Conservation (phyloP, 2,329 filamentous ascomycete species). For the Sclerotinia trifoliorum region DNA sequence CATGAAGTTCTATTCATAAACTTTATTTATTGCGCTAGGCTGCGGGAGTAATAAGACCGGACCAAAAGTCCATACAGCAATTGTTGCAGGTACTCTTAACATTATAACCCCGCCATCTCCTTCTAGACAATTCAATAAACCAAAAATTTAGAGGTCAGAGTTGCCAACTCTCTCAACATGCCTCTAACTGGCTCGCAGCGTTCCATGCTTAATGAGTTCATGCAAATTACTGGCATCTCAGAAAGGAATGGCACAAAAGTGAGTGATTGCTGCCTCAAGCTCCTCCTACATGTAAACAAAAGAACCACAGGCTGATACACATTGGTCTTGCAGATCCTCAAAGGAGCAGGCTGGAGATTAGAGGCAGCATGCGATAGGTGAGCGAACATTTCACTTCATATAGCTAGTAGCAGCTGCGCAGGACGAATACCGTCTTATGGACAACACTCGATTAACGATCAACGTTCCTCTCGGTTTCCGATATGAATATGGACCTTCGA, state of each 20-base stretch:
- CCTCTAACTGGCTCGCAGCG: conserved; percentile 36
- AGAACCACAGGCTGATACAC: conserved; percentile 29
- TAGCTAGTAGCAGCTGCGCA: not conserved
- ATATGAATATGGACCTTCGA: too few species aligned
- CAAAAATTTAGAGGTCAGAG: not conserved
- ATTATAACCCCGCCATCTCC: conserved; percentile 17
- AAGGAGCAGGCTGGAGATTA: conserved; percentile 41
- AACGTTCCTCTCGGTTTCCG: not conserved
- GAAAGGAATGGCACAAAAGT: conserved; percentile 38
- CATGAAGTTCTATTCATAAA: not conserved
- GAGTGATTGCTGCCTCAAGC: conserved; percentile 27
- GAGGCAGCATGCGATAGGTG: conserved; percentile 44
- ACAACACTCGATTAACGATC: not conserved
- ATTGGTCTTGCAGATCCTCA: conserved; percentile 39
- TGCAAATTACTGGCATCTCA: conserved; percentile 37
- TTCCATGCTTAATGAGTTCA: conserved; percentile 34
- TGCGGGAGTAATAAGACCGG: conserved; percentile 16
- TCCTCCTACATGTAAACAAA: conserved; percentile 3
- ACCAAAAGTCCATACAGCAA: not conserved
- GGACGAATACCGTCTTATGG: not conserved
- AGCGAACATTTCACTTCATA: conserved; percentile 28
- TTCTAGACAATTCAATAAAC: not conserved
- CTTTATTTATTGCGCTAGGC: conserved; percentile 16
- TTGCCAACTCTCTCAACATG: conserved; percentile 31
- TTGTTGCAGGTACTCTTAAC: not conserved